These are phyloP conservation scores for Monosporascus sp. DNA, from an alignment of 2,329 filamentous ascomycete species.

Conservation along the genomic window DNA sequence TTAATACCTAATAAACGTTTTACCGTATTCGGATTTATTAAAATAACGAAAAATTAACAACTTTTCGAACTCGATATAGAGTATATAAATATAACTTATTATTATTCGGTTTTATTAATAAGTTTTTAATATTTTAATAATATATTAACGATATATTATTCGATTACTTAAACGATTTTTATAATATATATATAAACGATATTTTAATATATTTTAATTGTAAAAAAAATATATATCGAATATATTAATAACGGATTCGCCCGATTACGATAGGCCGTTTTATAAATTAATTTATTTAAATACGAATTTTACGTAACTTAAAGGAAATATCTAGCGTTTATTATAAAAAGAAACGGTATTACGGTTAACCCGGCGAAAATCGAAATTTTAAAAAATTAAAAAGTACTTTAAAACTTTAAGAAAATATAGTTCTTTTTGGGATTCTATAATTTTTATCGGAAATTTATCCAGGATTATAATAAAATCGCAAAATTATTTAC, in stretches of 20 bases:
- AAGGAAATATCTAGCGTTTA: not conserved
- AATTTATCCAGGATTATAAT: constrained; percentile 1
- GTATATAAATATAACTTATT: constrained; percentile 6
- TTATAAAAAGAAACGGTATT: not conserved
- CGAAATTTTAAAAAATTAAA: not conserved
- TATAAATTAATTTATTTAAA: not conserved
- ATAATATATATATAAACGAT: constrained; percentile 4
- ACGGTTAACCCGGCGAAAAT: not conserved
- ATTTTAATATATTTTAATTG: constrained; percentile 3
- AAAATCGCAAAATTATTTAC: constrained; percentile 1
- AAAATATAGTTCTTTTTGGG: not conserved
- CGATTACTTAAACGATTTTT: constrained; percentile 3
- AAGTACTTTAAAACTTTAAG: not conserved
- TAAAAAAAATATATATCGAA: not conserved
- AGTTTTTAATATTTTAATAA: not conserved
- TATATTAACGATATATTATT: constrained; percentile 3
- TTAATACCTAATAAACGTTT: constrained; percentile 2
- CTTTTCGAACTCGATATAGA: not conserved
- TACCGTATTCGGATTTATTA: not conserved
- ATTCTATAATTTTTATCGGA: constrained; percentile 3
- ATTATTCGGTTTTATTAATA: not conserved
- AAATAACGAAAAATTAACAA: not conserved
- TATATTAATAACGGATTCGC: not conserved
- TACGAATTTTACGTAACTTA: not conserved
- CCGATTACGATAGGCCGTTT: not conserved